phyloP scores from a whole-genome alignment of 805 yeast genomes.

The Nakazawaea populi region DNA sequence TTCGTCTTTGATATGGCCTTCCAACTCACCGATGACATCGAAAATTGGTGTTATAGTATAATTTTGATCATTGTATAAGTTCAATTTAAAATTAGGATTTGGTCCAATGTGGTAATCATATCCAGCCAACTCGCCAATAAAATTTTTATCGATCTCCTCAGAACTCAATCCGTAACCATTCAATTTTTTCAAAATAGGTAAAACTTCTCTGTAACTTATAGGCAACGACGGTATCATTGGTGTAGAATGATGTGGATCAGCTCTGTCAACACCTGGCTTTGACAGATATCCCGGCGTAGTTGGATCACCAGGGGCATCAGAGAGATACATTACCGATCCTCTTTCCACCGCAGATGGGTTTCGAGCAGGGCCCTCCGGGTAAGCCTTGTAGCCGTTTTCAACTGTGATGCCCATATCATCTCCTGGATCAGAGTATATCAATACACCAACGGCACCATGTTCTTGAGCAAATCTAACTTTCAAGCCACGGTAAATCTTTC shows the following conservation, averaged over 20 bases:
- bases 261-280: slow-evolving; percentile 32
- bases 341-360: slow-evolving; percentile 65
- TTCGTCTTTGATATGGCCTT: slow-evolving; percentile 47
- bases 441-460: slow-evolving; percentile 53
- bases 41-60: slow-evolving; percentile 55
- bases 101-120: slow-evolving; percentile 31
- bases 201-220: slow-evolving; percentile 46
- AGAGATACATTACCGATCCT: slow-evolving; percentile 33
- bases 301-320: slow-evolving; percentile 53
- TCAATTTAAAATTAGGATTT: slow-evolving; percentile 33
- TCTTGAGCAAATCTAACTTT: slow-evolving; percentile 65
- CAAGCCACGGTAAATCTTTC: slow-evolving; percentile 57
- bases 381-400: slow-evolving; percentile 45
- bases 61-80: slow-evolving; percentile 57
- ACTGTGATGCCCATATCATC: slow-evolving; percentile 35
- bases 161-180: slow-evolving; percentile 53
- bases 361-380: slow-evolving; percentile 66
- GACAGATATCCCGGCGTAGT: slow-evolving; percentile 56
- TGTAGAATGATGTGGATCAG: slow-evolving; percentile 37
- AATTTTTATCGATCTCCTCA: slow-evolving; percentile 24
- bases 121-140: slow-evolving; percentile 26
- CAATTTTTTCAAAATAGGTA: slow-evolving; percentile 46
- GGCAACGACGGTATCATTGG: slow-evolving; percentile 64
- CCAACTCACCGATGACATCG: slow-evolving; percentile 57
- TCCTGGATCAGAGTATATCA: slow-evolving; percentile 42